These are phyloP conservation scores for Suhomyces anneliseae DNA, from an alignment of 1,139 yeast genomes.

Conservation along the genomic window DNA sequence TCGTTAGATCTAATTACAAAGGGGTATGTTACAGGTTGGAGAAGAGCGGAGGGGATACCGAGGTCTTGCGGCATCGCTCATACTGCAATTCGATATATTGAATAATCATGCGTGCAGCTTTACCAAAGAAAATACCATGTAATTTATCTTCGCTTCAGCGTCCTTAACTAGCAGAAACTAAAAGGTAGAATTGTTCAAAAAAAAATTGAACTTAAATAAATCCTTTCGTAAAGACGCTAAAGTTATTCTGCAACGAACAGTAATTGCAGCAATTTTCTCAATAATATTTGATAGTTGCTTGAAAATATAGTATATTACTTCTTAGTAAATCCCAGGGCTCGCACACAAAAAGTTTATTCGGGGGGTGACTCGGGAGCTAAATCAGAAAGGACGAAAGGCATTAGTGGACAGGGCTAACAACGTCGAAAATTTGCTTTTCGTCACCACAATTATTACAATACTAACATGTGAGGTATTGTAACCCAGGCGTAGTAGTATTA, in stretches of 20 bases:
- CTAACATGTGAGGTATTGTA: too few relatives aligned
- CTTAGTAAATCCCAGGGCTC: background rate
- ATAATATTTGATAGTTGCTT: background rate
- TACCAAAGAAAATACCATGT: too few relatives aligned
- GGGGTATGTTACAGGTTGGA: too few relatives aligned
- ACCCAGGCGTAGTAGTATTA: too few relatives aligned
- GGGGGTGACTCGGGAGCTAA: background rate
- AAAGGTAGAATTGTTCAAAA: background rate
- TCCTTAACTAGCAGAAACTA: background rate
- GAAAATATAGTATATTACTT: background rate
- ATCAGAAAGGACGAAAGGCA: background rate
- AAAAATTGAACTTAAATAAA: too few relatives aligned
- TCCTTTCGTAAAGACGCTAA: background rate
- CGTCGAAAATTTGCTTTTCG: background rate
- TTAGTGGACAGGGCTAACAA: background rate
- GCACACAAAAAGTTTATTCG: background rate
- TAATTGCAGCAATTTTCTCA: background rate
- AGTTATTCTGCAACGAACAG: background rate
- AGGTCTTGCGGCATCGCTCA: too few relatives aligned
- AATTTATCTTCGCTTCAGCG: too few relatives aligned
- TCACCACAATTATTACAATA: too few relatives aligned
- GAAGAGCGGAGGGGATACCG: too few relatives aligned
- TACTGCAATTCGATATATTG: too few relatives aligned
- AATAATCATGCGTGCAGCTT: too few relatives aligned
- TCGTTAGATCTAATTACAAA: too few relatives aligned